Conservation (phyloP, 805 yeast species). For the Nakazawaea populi region DNA sequence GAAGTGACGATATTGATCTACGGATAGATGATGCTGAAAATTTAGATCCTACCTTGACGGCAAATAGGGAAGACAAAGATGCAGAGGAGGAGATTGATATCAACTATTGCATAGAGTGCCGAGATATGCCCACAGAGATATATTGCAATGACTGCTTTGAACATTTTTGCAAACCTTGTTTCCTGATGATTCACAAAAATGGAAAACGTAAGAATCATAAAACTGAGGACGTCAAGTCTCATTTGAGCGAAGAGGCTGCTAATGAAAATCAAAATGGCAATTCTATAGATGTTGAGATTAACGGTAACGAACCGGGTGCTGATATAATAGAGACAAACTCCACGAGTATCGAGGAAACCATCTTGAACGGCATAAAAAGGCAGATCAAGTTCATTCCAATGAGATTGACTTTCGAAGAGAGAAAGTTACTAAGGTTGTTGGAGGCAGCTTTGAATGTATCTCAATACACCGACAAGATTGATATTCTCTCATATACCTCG, state of each 20-base stretch:
- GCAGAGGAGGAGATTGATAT: conserved; percentile 25
- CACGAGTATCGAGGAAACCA: conserved; percentile 11
- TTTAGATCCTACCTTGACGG: neutral
- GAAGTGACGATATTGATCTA: conserved; percentile 11
- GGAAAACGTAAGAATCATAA: conserved; percentile 52
- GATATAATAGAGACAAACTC: conserved; percentile 2
- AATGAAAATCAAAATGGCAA: conserved; percentile 13
- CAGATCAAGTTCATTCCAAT: conserved; percentile 58
- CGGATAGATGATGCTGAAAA: conserved; percentile 4
- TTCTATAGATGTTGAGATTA: conserved; percentile 13
- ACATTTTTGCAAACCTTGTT: conserved; percentile 65
- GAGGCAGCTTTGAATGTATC: conserved; percentile 77
- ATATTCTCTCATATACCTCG: conserved; percentile 58
- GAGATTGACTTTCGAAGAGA: conserved; percentile 61
- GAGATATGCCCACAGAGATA: conserved; percentile 66
- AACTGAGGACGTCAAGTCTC: conserved; percentile 19
- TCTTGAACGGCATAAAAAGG: conserved; percentile 32
- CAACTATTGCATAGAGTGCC: conserved; percentile 60
- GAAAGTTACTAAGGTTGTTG: conserved; percentile 57
- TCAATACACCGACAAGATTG: conserved; percentile 77
- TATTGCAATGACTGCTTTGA: conserved; percentile 60
- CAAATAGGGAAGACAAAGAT: conserved; percentile 16
- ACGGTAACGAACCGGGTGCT: conserved; percentile 13
- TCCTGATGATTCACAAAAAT: conserved; percentile 60
- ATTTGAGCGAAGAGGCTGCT: conserved; percentile 14